Evolutionary conservation across 345 rosid species (phyloP).

Genomic region (Sonneratia alba): DNA sequence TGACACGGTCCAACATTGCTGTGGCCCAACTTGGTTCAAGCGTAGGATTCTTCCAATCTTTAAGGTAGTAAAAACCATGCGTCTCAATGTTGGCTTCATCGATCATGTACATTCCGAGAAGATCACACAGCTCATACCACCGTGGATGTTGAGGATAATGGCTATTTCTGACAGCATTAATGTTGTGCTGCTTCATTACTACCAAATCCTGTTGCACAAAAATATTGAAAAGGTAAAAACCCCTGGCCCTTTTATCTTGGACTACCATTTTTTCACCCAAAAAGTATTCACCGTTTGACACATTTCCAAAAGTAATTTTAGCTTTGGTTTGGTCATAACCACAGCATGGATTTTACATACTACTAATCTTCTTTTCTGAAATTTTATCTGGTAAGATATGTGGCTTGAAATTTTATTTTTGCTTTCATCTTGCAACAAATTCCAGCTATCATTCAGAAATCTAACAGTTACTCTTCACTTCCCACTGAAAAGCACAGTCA

Average conservation of each 20-base stretch:
- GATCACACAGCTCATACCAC: constrained; percentile 94
- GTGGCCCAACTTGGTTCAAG: constrained; percentile 80
- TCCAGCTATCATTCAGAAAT: background rate
- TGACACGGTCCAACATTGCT: constrained; percentile 91
- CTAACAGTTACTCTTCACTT: background rate
- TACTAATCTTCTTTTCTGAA: background rate
- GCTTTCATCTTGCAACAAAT: background rate
- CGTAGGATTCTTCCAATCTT: constrained; percentile 87
- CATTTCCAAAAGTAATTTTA: background rate
- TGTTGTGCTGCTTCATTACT: constrained; percentile 86
- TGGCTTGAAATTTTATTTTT: no score
- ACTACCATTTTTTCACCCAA: background rate
- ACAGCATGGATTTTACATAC: background rate
- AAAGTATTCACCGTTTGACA: background rate
- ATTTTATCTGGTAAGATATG: no score
- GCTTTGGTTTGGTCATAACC: background rate
- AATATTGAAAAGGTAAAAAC: background rate
- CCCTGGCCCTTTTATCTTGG: background rate
- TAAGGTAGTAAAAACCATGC: constrained; percentile 70
- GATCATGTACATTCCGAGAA: constrained; percentile 95
- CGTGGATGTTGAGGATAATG: constrained; percentile 99
- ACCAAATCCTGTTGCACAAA: constrained; percentile 60
- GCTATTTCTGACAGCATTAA: constrained; percentile 94
- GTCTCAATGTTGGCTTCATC: constrained; percentile 99
- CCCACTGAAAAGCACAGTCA: background rate